A percentile compares a stretch with the other conserved stretches of the same genome.
These are phyloP conservation scores for Saccharomycopsis oosterbeekiorum DNA, from an alignment of 805 yeast species.

Conservation along the genomic window DNA sequence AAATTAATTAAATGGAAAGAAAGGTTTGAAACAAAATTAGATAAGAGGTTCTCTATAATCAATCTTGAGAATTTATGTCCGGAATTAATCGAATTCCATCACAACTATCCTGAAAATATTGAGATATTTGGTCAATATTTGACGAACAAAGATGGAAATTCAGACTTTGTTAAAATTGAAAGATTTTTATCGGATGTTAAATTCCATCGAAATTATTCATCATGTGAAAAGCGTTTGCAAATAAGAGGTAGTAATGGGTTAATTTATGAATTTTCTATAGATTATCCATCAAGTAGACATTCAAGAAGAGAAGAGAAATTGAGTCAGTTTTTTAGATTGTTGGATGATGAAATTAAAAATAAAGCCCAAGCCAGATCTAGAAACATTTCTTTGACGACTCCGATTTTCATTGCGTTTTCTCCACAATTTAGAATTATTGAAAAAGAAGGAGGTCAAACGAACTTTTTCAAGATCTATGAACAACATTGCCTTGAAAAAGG, in stretches of 20 bases:
- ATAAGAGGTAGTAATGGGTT: constrained; percentile 93
- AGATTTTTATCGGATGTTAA: constrained; percentile 84
- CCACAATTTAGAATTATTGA: constrained; percentile 87
- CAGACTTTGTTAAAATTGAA: constrained; percentile 85
- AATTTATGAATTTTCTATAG: constrained; percentile 85
- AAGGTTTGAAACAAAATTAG: constrained; percentile 81
- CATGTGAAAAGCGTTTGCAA: constrained; percentile 79
- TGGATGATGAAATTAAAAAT: constrained; percentile 68
- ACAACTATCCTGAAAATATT: constrained; percentile 94
- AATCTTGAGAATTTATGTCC: constrained; percentile 88
- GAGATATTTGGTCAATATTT: constrained; percentile 96
- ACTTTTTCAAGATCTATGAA: constrained; percentile 79
- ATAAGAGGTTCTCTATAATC: constrained; percentile 67
- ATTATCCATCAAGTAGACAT: constrained; percentile 95
- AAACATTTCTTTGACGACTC: constrained; percentile 74
- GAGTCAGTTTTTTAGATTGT: constrained; percentile 80
- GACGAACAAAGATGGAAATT: constrained; percentile 73
- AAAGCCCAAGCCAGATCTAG: constrained; percentile 84
- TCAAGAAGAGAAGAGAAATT: constrained; percentile 93
- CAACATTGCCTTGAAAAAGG: constrained; percentile 67
- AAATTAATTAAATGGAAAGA: constrained; percentile 88
- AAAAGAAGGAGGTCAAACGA: constrained; percentile 65
- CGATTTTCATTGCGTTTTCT: constrained; percentile 85
- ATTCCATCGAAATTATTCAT: constrained; percentile 77
- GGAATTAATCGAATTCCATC: constrained; percentile 92